Base-by-base conservation (phyloP, 352 stramenopile species). In the Pythium rhizo-oryzae region DNA sequence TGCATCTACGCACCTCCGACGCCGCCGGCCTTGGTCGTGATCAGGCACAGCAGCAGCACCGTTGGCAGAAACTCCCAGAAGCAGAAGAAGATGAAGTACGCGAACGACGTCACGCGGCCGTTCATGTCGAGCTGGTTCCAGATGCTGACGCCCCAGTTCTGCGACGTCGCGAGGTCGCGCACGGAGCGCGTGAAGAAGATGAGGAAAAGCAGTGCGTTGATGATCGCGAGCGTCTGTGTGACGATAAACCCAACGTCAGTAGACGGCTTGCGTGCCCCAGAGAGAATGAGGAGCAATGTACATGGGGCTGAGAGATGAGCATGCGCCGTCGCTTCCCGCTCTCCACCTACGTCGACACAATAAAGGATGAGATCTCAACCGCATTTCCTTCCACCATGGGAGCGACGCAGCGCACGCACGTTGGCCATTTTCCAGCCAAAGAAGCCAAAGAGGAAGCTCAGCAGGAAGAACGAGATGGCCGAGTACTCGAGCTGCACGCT, bases 371-470 rank as follows among this genome's bases (percentile, higher is more conserved):
- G 8, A 46, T 46, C 15, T 30, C 16, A 43, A n/a, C n/a, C n/a
- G n/a, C n/a, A n/a, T n/a, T n/a, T n/a, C n/a, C n/a, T n/a, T n/a
- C n/a, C n/a, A n/a, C n/a, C n/a, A n/a, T n/a, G n/a, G n/a, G n/a
- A n/a, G n/a, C n/a, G n/a, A n/a, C n/a, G n/a, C n/a, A n/a, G n/a
- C 25, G 18, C n/a, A 63, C 81, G 13, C 74, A 92, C 85, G 47
- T 88, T 92, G 25, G 84, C 79, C 76, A 94, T 91, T 69, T 94
- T 93, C 85, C 85, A 93, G n/a, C 85, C 85, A 58, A 95, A 95
- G 69, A 89, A 80, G 19, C 85, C 87, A 70, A 95, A 95, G 46
- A 93, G 75, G 11, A 88, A 81, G 69, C 83, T 91, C 55, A 95
- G 76, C 41, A 93, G 57, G 59, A 90, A 90, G 67, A 93, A 95